Conservation (phyloP, 306 rosid genomes). For the Trifolium fragiferum region DNA sequence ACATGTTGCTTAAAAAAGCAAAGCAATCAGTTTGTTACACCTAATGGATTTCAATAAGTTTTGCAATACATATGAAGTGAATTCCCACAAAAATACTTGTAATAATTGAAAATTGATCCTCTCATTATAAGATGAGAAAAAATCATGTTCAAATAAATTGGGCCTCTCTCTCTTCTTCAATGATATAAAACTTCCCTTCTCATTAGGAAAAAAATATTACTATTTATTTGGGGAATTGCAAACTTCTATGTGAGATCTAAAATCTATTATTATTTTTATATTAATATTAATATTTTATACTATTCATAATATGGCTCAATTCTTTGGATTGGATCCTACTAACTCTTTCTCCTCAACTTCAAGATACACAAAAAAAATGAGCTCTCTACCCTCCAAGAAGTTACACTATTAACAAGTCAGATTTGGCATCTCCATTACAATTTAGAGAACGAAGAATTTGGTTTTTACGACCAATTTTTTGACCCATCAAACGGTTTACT, state of each 20-base stretch:
- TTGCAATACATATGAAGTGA: constrained; percentile 34
- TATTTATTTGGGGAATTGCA: constrained; percentile 32
- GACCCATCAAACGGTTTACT: constrained; percentile 59
- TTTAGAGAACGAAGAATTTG: constrained; percentile 39
- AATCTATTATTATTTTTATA: constrained; percentile 20
- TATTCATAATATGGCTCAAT: constrained; percentile 36
- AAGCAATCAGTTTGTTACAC: constrained; percentile 6
- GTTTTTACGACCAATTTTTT: constrained; percentile 44
- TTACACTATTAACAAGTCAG: constrained; percentile 49
- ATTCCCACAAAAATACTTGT: constrained; percentile 35
- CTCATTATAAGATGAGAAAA: constrained; percentile 24
- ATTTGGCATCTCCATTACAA: constrained; percentile 40
- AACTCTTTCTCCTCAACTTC: constrained; percentile 32
- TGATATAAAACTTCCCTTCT: too few relatives aligned
- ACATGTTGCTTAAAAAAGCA: constrained; percentile 29
- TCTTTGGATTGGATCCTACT: constrained; percentile 41
- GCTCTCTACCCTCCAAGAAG: constrained; percentile 37
- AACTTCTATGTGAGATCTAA: constrained; percentile 34
- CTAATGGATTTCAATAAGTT: constrained; percentile 18
- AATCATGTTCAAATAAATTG: constrained; percentile 1
- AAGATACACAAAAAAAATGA: constrained; percentile 34
- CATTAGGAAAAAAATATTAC: neutral
- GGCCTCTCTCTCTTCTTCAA: neutral
- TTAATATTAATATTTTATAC: constrained; percentile 15
- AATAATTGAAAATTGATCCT: neutral